Conservation (phyloP, 1,284 basidiomycete species). For the Austroboletus novae-zelandiae region DNA sequence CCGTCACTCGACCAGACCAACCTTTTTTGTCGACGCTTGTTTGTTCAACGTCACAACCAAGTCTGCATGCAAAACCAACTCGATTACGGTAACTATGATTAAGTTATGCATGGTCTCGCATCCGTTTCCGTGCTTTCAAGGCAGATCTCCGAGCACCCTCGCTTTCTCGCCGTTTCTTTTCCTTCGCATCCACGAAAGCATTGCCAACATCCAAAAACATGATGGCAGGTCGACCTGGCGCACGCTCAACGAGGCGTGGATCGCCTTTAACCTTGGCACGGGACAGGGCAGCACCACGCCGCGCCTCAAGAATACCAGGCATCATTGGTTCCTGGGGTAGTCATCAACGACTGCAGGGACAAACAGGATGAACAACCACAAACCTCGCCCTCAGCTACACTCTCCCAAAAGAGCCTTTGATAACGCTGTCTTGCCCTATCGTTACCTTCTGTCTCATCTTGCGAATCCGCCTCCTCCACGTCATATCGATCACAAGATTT, state of each 20-base stretch:
- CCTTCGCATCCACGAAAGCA: conserved; percentile 59
- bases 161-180: conserved; percentile 47
- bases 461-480: conserved; percentile 55
- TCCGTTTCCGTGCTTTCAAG: conserved; percentile 32
- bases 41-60: conserved; percentile 4
- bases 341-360: conserved; percentile 1
- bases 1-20: neutral
- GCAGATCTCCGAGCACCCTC: conserved; percentile 45
- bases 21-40: conserved; percentile 13
- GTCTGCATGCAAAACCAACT: too few species aligned
- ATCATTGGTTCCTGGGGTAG: conserved; percentile 50
- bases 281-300: conserved; percentile 38
- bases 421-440: conserved; percentile 60
- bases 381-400: conserved; percentile 62
- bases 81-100: neutral
- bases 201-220: conserved; percentile 69
- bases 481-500: conserved; percentile 39
- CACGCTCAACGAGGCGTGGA: conserved; percentile 35
- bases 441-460: conserved; percentile 56
- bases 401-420: conserved; percentile 73
- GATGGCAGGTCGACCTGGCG: conserved; percentile 47
- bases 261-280: conserved; percentile 37
- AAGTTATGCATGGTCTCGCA: conserved; percentile 3
- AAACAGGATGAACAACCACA: conserved; percentile 21
- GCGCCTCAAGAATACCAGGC: conserved; percentile 46